Evolutionary conservation across 345 rosid genomes (phyloP), one percentile per base, ranked within the genome.

Genomic region (Euphorbia peplus): DNA sequence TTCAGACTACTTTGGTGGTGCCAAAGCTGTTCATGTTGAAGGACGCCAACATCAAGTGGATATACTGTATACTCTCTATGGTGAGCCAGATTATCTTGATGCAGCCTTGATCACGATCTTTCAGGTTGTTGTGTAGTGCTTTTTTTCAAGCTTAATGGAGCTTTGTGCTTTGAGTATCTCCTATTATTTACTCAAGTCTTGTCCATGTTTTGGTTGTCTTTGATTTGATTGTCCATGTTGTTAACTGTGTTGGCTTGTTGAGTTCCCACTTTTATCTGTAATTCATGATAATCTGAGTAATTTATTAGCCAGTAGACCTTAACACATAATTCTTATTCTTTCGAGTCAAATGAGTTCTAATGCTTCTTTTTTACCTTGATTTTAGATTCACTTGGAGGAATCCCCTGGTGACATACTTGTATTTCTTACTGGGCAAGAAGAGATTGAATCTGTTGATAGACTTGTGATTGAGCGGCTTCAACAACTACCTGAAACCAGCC

Each of bases 351-450:
- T 56, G 60, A 35, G n/a, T 42, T 64, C 35, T 64, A 46, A 46
- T 73, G 22, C 66, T 32, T 56, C 37, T 32, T n/a, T 41, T 12
- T 42, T 41, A 24, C 25, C 61, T n/a, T 66, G 9, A 52, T 75
- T 72, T 75, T 73, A 93, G 97, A 85, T 93, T 73, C 98, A 91
- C 79, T 73, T 79, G 82, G 88, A 85, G 64, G 97, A 91, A 77
- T 79, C 72, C 71, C 84, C 88, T 15, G 98, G 97, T 75, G 98
- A 93, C 82, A 73, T 93, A 70, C 92, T 93, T 73, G 98, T 89
- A 44, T 93, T 93, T 72, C 82, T 93, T 69, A 93, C 97, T 46
- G 98, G 97, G 55, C 96, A 93, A 89, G 97, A 93, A 82, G 97
- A 91, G 74, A 93, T 93, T 57, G 98, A 93, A 80, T 80, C 92